Conservation (phyloP, 805 yeast species). For the Wickerhamomyces sydowiorum region DNA sequence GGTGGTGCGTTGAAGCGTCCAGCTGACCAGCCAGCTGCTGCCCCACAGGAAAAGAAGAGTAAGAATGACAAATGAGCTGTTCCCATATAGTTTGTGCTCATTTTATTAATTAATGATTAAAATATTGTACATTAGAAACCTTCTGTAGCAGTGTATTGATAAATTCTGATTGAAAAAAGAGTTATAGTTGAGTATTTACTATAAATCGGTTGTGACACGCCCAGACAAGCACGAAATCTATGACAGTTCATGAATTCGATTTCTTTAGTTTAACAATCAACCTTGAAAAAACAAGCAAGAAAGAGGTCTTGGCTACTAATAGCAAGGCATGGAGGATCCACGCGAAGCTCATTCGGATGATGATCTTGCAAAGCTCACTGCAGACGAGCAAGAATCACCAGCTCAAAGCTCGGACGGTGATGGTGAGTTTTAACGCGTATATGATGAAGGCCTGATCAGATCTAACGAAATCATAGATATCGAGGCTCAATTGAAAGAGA, state of each 20-base stretch:
- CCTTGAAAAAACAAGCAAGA: no score
- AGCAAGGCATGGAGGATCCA: conserved; percentile 5
- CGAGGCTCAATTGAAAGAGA: conserved; percentile 16
- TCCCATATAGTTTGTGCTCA: not conserved
- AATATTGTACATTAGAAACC: not conserved
- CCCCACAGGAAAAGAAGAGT: conserved; percentile 2
- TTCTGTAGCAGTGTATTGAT: not conserved
- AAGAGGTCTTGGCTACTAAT: not conserved
- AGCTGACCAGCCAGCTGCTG: not conserved
- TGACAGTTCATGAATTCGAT: no score
- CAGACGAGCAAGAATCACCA: conserved; percentile 7
- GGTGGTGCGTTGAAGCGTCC: not conserved
- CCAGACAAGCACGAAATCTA: no score
- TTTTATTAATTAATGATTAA: not conserved
- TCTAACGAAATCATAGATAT: conserved; percentile 13
- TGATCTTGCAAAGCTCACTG: conserved; percentile 5
- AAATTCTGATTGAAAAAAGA: no score
- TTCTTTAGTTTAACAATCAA: no score
- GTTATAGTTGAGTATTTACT: no score
- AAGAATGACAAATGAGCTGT: not conserved
- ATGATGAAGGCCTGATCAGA: not conserved
- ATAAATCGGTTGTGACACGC: no score
- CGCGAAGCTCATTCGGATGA: conserved; percentile 3
- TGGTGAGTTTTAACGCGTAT: conserved; percentile 4
- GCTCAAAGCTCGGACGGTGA: not conserved